Percentiles rank a stretch among this genome's conserved stretches.
Conservation (phyloP, 2,329 filamentous ascomycete genomes). For the Fusarium anthophilum region DNA sequence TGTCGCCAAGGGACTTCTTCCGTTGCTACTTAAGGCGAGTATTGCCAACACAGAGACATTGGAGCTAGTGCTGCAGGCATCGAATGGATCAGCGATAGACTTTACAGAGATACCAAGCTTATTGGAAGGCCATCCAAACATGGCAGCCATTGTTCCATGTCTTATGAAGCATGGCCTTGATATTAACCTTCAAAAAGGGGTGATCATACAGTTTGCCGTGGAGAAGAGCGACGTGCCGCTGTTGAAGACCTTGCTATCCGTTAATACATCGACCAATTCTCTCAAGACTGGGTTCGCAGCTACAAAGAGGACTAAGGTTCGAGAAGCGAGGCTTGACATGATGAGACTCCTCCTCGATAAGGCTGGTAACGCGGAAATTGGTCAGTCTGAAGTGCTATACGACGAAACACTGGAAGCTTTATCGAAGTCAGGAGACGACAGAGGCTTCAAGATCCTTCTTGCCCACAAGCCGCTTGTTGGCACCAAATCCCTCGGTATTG, state of each 20-base stretch:
- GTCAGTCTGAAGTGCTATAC: neutral
- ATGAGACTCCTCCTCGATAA: neutral
- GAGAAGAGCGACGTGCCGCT: neutral
- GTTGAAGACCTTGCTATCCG: neutral
- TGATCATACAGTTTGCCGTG: neutral
- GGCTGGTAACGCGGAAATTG: neutral
- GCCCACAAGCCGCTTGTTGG: neutral
- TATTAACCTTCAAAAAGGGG: neutral
- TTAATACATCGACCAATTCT: neutral
- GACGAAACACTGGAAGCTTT: neutral
- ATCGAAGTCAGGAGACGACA: neutral
- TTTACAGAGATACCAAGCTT: neutral
- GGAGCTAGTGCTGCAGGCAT: neutral
- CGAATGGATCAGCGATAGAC: neutral
- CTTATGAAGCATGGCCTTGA: neutral
- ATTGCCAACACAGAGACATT: neutral
- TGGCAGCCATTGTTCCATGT: neutral
- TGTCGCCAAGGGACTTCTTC: neutral
- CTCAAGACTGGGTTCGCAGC: neutral
- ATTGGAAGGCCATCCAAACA: neutral
- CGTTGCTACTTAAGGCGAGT: neutral
- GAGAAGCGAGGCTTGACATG: neutral
- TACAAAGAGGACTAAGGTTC: neutral
- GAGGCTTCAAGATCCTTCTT: neutral
- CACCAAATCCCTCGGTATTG: neutral